These are phyloP conservation scores for Diplotaxis tenuifolia DNA, from an alignment of 345 rosid species.

Conservation along the genomic window DNA sequence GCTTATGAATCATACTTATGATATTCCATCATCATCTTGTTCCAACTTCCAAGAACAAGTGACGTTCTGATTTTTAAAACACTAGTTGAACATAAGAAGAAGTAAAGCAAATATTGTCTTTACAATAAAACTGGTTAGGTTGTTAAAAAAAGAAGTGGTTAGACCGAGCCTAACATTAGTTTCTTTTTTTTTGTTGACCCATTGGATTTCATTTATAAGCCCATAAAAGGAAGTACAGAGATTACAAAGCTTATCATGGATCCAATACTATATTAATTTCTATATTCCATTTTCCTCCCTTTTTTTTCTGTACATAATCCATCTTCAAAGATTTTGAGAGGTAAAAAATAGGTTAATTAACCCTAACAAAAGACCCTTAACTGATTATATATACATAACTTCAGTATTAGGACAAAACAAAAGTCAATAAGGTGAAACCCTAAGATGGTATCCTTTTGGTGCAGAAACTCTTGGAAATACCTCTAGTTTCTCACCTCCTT, in stretches of 20 bases:
- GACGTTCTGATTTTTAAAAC: not conserved
- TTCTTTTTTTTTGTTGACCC: too few relatives aligned
- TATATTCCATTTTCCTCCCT: not conserved
- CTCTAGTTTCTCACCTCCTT: conserved; percentile 65
- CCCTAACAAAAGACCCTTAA: conserved; percentile 21
- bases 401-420: conserved; percentile 17
- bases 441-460: conserved; percentile 81
- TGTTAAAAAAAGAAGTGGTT: too few relatives aligned
- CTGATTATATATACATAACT: conserved; percentile 16
- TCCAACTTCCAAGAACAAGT: not conserved
- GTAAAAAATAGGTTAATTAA: conserved; percentile 14
- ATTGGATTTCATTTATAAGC: too few relatives aligned
- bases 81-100: not conserved
- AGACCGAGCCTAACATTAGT: too few relatives aligned
- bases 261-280: too few relatives aligned
- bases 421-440: conserved; percentile 54
- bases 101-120: not conserved
- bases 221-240: too few relatives aligned
- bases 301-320: conserved; percentile 5
- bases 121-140: not conserved
- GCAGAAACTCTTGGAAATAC: conserved; percentile 94
- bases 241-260: too few relatives aligned
- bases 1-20: not conserved
- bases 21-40: not conserved
- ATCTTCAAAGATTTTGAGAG: conserved; percentile 24